Evolutionary conservation across 257 asterid species (phyloP), one percentile per base, ranked within the genome.

Genomic region (Salvia miltiorrhiza): DNA sequence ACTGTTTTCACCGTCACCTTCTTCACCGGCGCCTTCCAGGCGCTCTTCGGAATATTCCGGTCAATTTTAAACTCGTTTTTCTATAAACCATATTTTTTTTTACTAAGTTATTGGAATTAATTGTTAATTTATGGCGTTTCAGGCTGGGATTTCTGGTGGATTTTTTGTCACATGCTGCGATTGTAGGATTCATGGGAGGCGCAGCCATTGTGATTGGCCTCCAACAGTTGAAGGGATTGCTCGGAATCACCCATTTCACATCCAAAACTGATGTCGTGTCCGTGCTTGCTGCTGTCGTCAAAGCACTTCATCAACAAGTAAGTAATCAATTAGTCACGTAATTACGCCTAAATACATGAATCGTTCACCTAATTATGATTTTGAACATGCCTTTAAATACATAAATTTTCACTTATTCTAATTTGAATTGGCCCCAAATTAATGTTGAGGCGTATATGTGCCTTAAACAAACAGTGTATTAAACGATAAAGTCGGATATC

Each of bases 141-240:
- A 70, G 76, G 67, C 11, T 90, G 85, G 97, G 97, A 10, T 88
- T 90, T 76, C 87, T 90, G 9, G 89, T 90, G 63, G 97, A 88
- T 78, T 90, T 88, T 76, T 87, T 88, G 26, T 88, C 97, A 5
- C 97, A 90, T 77, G 95, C 97, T 55, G 96, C 96, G 2, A 75
- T 88, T 58, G 92, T 90, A 45, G 97, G 97, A 60, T 90, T 90
- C 78, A 88, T 90, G 95, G 96, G 85, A n/a, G 96, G 93, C 49
- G 90, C 95, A 30, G 97, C 97, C 70, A 85, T 88, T 40, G 90
- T 88, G 2, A 90, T 90, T 19, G 97, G 97, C 10, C 91, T 90
- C 45, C 97, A 90, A 54, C 96, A 88, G 65, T 65, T 90, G 16
- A 90, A 85, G 83, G 93, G 97, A 14, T 62, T 90, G 60, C 77